These are phyloP conservation scores for Agaricales sp. DNA, from an alignment of 1,284 basidiomycete species.

Conservation along the genomic window DNA sequence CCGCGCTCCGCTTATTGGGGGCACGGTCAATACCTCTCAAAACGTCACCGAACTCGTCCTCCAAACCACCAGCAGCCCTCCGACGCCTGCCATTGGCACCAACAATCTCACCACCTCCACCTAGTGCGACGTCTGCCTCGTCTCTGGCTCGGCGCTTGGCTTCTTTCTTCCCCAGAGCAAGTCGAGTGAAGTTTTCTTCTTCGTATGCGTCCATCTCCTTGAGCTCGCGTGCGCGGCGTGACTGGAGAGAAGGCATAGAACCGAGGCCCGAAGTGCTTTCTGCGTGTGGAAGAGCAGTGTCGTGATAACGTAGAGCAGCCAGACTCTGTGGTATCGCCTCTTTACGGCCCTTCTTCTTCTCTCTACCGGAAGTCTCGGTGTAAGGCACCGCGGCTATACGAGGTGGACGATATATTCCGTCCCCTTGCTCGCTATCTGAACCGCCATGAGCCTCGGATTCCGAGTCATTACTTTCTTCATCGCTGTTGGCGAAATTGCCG, in stretches of 20 bases:
- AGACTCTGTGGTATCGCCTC: constrained; percentile 57
- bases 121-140: constrained; percentile 90
- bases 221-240: constrained; percentile 68
- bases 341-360: constrained; percentile 32
- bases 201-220: constrained; percentile 86
- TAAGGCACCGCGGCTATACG: constrained; percentile 91
- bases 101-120: constrained; percentile 39
- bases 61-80: constrained; percentile 59
- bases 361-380: constrained; percentile 46
- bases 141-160: constrained; percentile 70
- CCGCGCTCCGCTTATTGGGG: constrained; percentile 28
- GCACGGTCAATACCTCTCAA: constrained; percentile 44
- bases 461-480: constrained; percentile 20
- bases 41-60: constrained; percentile 80
- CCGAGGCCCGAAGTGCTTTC: constrained; percentile 80
- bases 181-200: constrained; percentile 90
- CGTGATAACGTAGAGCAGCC: constrained; percentile 53
- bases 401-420: constrained; percentile 83
- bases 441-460: constrained; percentile 24
- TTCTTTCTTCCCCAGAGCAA: constrained; percentile 90
- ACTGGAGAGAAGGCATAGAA: constrained; percentile 43
- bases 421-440: constrained; percentile 18
- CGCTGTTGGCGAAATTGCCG: constrained; percentile 41
- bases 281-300: constrained; percentile 51
- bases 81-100: constrained; percentile 39